Evolutionary conservation across 2,329 filamentous ascomycete species (phyloP).

Genomic region (Colletotrichum eleusines): DNA sequence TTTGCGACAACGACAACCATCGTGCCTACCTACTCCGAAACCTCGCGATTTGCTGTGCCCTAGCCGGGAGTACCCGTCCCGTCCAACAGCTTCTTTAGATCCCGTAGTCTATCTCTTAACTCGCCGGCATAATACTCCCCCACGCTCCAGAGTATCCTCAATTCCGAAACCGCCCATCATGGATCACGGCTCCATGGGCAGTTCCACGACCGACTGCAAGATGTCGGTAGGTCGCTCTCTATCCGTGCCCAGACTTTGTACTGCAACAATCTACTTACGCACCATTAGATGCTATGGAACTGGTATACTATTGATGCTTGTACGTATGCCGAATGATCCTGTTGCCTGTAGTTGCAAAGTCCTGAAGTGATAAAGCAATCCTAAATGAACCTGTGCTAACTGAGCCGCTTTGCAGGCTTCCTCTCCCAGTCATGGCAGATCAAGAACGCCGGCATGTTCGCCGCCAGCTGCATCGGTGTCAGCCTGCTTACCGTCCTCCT

Average conservation of each 20-base stretch:
- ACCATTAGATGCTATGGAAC: slow-evolving; percentile 59
- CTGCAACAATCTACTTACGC: not conserved
- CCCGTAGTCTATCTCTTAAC: not conserved
- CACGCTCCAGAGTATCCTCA: not conserved
- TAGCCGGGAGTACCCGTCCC: no score
- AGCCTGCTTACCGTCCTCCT: slow-evolving; percentile 55
- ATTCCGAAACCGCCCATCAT: slow-evolving; percentile 39
- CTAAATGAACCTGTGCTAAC: not conserved
- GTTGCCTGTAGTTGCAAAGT: not conserved
- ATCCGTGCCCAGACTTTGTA: not conserved
- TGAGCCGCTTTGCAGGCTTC: slow-evolving; percentile 48
- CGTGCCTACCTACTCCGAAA: not conserved
- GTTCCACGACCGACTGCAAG: slow-evolving; percentile 48
- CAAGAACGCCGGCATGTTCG: slow-evolving; percentile 55
- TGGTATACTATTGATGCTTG: slow-evolving; percentile 58
- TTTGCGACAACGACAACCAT: not conserved
- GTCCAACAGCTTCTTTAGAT: not conserved
- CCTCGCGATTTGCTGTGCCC: no score
- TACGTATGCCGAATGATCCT: slow-evolving; percentile 39
- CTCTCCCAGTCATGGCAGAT: slow-evolving; percentile 56
- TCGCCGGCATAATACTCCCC: not conserved
- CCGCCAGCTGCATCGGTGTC: slow-evolving; percentile 58
- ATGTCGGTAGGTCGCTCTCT: slow-evolving; percentile 46
- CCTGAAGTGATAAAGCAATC: not conserved
- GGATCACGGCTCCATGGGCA: slow-evolving; percentile 44